Percentiles rank a stretch among this genome's conserved stretches.
phyloP scores from a whole-genome alignment of 2,329 filamentous ascomycete genomes.

The Fusarium circinatum region DNA sequence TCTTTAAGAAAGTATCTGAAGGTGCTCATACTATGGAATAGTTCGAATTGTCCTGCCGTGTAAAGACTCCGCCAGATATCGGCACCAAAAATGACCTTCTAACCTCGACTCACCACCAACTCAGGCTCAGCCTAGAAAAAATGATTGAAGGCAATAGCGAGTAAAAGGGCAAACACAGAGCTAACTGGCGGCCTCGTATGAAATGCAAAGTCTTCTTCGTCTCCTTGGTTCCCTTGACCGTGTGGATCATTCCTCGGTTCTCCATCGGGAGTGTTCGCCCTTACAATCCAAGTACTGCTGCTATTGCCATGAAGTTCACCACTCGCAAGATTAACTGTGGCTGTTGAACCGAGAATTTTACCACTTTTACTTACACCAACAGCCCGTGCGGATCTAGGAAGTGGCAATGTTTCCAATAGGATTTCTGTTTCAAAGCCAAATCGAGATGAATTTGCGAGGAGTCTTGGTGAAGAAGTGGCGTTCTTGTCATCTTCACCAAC shows the following conservation, averaged over 20 bases:
- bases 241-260: background rate
- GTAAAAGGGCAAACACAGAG: slow-evolving; percentile 19
- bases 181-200: background rate
- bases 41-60: background rate
- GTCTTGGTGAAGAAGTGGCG: slow-evolving; percentile 9
- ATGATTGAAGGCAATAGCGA: slow-evolving; percentile 16
- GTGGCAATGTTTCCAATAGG: background rate
- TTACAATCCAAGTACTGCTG: slow-evolving; percentile 31
- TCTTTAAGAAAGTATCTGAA: slow-evolving; percentile 2
- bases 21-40: slow-evolving; percentile 8
- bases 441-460: slow-evolving; percentile 36
- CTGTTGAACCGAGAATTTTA: slow-evolving; percentile 34
- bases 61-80: slow-evolving; percentile 23
- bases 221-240: background rate
- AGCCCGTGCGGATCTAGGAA: slow-evolving; percentile 30
- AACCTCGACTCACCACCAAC: background rate
- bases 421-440: slow-evolving; percentile 37
- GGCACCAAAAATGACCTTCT: slow-evolving; percentile 24
- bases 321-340: slow-evolving; percentile 30
- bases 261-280: slow-evolving; percentile 1
- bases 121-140: slow-evolving; percentile 6
- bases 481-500: slow-evolving; percentile 32
- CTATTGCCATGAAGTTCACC: slow-evolving; percentile 35
- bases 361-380: slow-evolving; percentile 28
- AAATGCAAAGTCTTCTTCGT: slow-evolving; percentile 23